Evolutionary conservation across 768 basidiomycete species (phyloP), one percentile per base, ranked within the genome.

Genomic region (Naganishia randhawae): DNA sequence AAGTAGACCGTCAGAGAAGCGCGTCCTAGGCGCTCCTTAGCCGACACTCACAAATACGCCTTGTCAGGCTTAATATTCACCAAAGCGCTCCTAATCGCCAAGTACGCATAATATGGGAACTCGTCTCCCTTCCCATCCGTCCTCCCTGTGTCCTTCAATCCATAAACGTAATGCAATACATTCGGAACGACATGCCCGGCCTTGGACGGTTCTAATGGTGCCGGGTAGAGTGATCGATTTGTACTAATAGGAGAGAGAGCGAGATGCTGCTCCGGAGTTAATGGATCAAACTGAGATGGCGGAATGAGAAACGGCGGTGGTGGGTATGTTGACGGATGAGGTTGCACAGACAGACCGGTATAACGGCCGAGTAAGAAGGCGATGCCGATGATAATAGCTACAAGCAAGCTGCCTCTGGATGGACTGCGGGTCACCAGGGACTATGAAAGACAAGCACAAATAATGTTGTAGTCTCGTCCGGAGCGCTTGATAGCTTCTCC

Each of bases 61-160:
- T 69, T 73, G 31, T 77, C 75, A 37, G 80, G 80, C 51, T 72
- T 65, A 17, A 81, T 66, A 72, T 77, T 76, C 25, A 81, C 69
- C 25, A 81, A 22, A 41, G 78, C 80, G 61, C 77, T 78, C 65
- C 78, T 53, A 35, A 81, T 75, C 0, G 80, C 80, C 54, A 81
- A 67, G 71, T 81, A 81, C 27, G 79, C 77, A 72, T 77, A 81
- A 69, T 81, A 81, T 11, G 79, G 79, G 48, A 81, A 71, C 55
- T 79, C 75, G 54, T 78, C 77, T 14, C 71, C 76, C 42, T 67
- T 51, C 37, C 48, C 54, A 17, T 51, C 66, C 32, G 48, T 50
- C 22, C 31, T 31, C 0, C 14, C 31, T 8, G 51, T 63, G 25
- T 74, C 71, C 69, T 80, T 81, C 48, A 80, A 65, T 3, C 79